These are phyloP conservation scores for Phlebopus sp. DNA, from an alignment of 1,284 basidiomycete genomes.

Conservation along the genomic window DNA sequence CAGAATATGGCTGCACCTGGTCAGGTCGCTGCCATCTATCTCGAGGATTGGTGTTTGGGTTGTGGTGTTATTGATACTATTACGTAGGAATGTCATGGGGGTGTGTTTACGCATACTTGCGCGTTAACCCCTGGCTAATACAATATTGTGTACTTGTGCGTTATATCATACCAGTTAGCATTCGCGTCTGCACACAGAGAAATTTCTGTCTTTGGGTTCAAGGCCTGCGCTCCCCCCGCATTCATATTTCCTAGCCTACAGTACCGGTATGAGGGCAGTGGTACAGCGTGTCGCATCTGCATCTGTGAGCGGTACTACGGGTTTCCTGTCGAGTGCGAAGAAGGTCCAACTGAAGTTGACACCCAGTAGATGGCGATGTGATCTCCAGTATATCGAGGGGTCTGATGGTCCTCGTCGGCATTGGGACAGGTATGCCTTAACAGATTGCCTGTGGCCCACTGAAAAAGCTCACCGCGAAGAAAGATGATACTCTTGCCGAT, in stretches of 20 bases:
- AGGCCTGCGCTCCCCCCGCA: too few species aligned
- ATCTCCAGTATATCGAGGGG: conserved; percentile 82
- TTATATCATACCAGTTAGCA: too few species aligned
- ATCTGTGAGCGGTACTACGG: conserved; percentile 69
- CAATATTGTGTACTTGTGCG: too few species aligned
- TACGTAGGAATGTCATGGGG: neutral
- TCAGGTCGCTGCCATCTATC: conserved; percentile 77
- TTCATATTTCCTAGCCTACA: too few species aligned
- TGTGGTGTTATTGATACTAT: conserved; percentile 62
- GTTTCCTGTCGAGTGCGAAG: conserved; percentile 6
- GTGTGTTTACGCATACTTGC: too few species aligned
- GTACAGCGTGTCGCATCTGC: conserved; percentile 75
- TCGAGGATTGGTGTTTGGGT: conserved; percentile 78
- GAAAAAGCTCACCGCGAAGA: conserved; percentile 9
- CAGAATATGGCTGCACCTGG: conserved; percentile 76
- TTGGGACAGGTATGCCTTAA: conserved; percentile 64
- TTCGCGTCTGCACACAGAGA: too few species aligned
- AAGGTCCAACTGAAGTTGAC: neutral
- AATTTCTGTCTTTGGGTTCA: neutral
- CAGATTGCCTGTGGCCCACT: conserved; percentile 7
- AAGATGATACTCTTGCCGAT: conserved; percentile 79
- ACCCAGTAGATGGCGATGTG: conserved; percentile 62
- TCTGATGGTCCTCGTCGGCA: conserved; percentile 85
- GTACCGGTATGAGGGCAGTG: conserved; percentile 63
- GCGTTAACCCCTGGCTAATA: too few species aligned